Evolutionary conservation across 139 green algal genomes (phyloP).

Genomic region (Micractinium conductrix): DNA sequence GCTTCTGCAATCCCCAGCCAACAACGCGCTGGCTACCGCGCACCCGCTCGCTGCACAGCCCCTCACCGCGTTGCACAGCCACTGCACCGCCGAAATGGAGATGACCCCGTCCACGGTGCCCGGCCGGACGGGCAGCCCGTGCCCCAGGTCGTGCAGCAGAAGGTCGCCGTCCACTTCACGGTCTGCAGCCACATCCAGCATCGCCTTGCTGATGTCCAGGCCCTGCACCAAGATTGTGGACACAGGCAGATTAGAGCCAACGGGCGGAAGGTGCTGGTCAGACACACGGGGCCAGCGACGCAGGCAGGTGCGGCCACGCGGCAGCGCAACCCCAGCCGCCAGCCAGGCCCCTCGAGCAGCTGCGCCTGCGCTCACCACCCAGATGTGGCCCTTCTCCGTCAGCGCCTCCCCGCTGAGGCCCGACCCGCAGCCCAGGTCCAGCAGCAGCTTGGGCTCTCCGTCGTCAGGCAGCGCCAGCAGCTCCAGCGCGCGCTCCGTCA

Average conservation of each 20-base stretch:
- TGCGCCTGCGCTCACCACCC: constrained; percentile 85
- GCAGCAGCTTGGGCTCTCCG: constrained; percentile 70
- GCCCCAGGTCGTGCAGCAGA: constrained; percentile 85
- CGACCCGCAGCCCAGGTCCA: constrained; percentile 96
- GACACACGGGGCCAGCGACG: too few relatives aligned
- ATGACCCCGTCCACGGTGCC: constrained; percentile 92
- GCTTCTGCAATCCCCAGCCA: constrained; percentile 50
- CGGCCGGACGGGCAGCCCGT: constrained; percentile 83
- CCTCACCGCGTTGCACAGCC: constrained; percentile 57
- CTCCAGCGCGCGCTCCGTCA: constrained; percentile 93
- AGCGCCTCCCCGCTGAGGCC: constrained; percentile 82
- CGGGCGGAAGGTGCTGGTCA: too few relatives aligned
- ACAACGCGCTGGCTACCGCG: neutral
- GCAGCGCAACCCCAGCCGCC: too few relatives aligned
- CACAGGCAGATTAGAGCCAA: too few relatives aligned
- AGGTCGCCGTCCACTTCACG: constrained; percentile 52
- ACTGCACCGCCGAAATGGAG: constrained; percentile 61
- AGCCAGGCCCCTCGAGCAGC: too few relatives aligned
- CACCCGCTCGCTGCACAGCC: neutral
- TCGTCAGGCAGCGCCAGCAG: constrained; percentile 92
- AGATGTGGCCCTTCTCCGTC: constrained; percentile 83
- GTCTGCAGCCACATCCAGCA: constrained; percentile 68
- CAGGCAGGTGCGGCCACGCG: too few relatives aligned
- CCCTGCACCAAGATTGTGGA: constrained; percentile 63
- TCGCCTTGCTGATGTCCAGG: constrained; percentile 88